A percentile compares a stretch with the other conserved stretches of the same genome.
Evolutionary conservation across 75 land plant genomes (phyloP).

Genomic region (Cunninghamia lanceolata): DNA sequence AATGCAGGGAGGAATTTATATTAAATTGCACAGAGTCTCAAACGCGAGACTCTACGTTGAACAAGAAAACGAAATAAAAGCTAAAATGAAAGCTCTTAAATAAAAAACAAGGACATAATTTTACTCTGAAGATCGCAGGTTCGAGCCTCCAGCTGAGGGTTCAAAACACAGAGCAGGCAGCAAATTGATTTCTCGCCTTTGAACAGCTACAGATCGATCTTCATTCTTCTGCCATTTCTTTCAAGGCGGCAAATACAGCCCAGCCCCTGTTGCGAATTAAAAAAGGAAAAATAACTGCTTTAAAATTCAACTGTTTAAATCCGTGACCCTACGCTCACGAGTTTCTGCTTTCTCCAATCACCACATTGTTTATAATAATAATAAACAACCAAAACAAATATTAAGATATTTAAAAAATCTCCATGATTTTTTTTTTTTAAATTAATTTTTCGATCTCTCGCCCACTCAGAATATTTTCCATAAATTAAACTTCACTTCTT

Average conservation of each 20-base stretch:
- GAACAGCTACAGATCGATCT: background rate
- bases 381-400: background rate
- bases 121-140: background rate
- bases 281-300: background rate
- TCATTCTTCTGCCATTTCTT: background rate
- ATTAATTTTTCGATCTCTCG: background rate
- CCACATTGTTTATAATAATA: background rate
- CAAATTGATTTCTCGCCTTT: background rate
- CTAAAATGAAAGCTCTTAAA: background rate
- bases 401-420: background rate
- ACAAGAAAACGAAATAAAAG: background rate
- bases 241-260: background rate
- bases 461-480: background rate
- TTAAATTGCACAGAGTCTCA: background rate
- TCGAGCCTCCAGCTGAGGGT: background rate
- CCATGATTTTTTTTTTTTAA: background rate
- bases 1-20: background rate
- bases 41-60: background rate
- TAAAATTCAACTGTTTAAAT: background rate
- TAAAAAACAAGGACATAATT: no score
- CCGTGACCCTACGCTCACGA: slow-evolving; percentile 6
- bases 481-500: background rate
- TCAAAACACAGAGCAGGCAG: background rate
- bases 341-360: background rate
- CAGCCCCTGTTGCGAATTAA: background rate